Percentiles rank a stretch among this genome's conserved stretches.
Conservation (phyloP, 2,329 filamentous ascomycete species). For the Cladosporium sp. region DNA sequence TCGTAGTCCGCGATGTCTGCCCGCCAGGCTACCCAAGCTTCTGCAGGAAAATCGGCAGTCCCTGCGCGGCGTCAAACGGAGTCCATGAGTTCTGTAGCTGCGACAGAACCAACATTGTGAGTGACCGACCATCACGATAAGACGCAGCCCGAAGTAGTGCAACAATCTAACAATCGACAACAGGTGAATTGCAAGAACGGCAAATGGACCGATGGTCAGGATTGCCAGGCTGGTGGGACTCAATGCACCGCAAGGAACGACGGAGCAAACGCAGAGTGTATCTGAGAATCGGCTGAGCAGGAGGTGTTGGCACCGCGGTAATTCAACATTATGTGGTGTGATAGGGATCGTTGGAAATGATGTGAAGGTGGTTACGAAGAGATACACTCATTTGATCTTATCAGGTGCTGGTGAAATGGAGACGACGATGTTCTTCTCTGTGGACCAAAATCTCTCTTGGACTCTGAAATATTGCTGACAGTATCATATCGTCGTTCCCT, state of each 20-base stretch:
- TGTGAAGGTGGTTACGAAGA: background rate
- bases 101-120: slow-evolving; percentile 14
- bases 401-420: background rate
- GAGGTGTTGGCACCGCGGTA: background rate
- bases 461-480: background rate
- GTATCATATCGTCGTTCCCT: background rate
- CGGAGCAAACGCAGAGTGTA: background rate
- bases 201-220: slow-evolving; percentile 7
- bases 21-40: background rate
- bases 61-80: background rate
- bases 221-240: background rate
- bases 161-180: background rate
- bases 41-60: background rate
- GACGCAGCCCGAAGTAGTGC: background rate
- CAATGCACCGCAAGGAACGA: background rate
- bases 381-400: background rate
- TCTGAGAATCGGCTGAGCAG: background rate
- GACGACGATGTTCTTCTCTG: background rate
- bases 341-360: background rate
- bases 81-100: slow-evolving; percentile 15
- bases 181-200: slow-evolving; percentile 5
- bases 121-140: background rate
- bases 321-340: background rate
- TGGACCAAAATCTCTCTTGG: background rate
- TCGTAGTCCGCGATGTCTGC: slow-evolving; percentile 8